Evolutionary conservation across 2,329 filamentous ascomycete genomes (phyloP).

Genomic region (Aspergillus ochraceus): DNA sequence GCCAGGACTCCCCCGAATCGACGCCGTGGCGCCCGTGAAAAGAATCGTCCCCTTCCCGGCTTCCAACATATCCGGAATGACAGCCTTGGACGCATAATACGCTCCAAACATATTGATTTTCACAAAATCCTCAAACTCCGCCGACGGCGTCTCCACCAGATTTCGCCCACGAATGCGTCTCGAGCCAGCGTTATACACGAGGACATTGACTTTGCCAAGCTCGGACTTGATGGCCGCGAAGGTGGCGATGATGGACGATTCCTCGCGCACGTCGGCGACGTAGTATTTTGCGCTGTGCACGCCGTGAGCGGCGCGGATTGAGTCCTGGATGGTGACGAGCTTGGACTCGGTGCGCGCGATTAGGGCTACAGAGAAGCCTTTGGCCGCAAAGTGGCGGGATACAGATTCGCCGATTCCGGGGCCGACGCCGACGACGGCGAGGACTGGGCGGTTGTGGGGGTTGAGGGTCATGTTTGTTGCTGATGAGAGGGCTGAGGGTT

Average conservation of each 20-base stretch:
- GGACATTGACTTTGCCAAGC: conserved; percentile 13
- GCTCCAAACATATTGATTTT: conserved; percentile 17
- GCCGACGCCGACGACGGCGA: conserved; percentile 18
- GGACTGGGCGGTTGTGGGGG: conserved; percentile 9
- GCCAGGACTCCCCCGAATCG: conserved; percentile 14
- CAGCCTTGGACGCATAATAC: conserved; percentile 12
- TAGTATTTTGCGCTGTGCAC: conserved; percentile 9
- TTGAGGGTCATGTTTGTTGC: conserved; percentile 12
- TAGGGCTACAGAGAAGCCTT: conserved; percentile 15
- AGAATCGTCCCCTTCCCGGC: conserved; percentile 11
- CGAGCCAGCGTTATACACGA: conserved; percentile 19
- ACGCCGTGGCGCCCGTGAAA: conserved; percentile 17
- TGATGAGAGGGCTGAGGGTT: background rate
- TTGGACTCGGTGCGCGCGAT: conserved; percentile 16
- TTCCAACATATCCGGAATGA: conserved; percentile 15
- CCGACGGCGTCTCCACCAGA: conserved; percentile 13
- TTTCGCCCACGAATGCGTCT: conserved; percentile 13
- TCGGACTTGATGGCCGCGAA: conserved; percentile 13
- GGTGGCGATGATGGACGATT: conserved; percentile 7
- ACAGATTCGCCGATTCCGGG: conserved; percentile 18
- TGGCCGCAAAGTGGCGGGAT: conserved; percentile 15
- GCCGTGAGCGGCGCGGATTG: conserved; percentile 11
- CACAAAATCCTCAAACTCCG: conserved; percentile 17
- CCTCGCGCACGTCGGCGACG: conserved; percentile 12
- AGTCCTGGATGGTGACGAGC: conserved; percentile 8